Base-by-base conservation (phyloP, 345 rosid genomes). In the Dipteronia sinensis region DNA sequence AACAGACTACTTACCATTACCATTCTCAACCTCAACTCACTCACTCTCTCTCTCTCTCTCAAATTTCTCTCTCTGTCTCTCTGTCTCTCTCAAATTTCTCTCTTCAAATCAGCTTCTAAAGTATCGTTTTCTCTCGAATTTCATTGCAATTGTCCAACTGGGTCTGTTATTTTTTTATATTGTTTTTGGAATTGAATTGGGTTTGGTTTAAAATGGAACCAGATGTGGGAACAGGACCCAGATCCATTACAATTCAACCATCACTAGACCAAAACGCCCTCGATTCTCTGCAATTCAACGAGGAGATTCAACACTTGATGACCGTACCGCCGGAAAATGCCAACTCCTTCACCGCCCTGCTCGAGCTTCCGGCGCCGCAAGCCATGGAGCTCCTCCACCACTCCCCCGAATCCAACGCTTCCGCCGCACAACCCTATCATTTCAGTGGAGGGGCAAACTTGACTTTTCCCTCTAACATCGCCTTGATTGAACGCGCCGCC, bases 301-400 rank as follows among this genome's bases (percentile, higher is more conserved):
- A 87, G 34, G 90, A 89, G 46, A 79, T 89, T 78, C 92, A 72
- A 51, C 84, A 76, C 38, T 65, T 85, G 25, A 82, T 89, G 69
- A 27, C 88, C 7, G 76, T 64, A 10, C 88, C 89, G 25, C 78
- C 77, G 7, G 89, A 85, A 13, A 86, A 46, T 77, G 85, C 84
- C n/a, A 86, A 77, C 78, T 89, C 92, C 61, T 87, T 89, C 88
- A 87, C 86, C 22, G 90, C 92, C 5, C 88, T 89, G 67, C 92
- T 89, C 61, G 92, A 76, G 79, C 85, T 89, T 46, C 87, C 90
- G 51, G 68, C 86, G n/a, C 78, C 85, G 51, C 87, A 80, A 65
- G 90, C 89, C 73, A 16, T 89, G 76, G 87, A 86, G 84, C 89
- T 89, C 58, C 92, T 89, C 65, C 89, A 78, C 23, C 89, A 79